Base-by-base conservation (phyloP, 805 yeast genomes). In the Sporopachydermia quercuum region DNA sequence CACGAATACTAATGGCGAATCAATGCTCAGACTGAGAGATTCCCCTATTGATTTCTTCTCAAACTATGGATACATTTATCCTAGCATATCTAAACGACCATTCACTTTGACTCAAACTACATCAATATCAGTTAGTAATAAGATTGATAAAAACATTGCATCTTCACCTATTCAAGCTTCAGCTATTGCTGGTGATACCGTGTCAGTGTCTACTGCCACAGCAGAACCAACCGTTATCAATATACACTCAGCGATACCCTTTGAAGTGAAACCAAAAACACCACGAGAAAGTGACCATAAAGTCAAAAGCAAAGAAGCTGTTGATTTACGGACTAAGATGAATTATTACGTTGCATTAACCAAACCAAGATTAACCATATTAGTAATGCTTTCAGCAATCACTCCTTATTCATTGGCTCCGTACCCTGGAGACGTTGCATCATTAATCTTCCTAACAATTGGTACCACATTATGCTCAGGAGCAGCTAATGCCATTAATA, bases 351-450 rank as follows among this genome's bases (percentile, higher is more conserved):
- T 85, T 5, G 83, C 83, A 44, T 68, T 91, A n/a, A 74, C 95
- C 3, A 91, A 91, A 57, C 98, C 98, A 13, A 70, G 85, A 42
- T 67, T 91, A 40, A 83, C 96, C 0, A 73, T 86, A 4, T 61
- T 91, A 34, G 94, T 91, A 11, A 93, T 89, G 57, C 63, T 91
- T 15, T 82, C 96, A 40, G 80, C 96, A 1, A 85, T 91, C 50
- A 85, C 96, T 45, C 80, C 96, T 0, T 91, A 89, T 55, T 96
- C 96, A 0, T 62, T 91, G 19, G 83, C 95, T 0, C 97, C 98
- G 1, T 69, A 70, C 47, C 74, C 87, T 6, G 84, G 86, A 0
- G 74, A 91, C 1, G 56, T 89, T 3, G 62, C 73, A 4, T 78
- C 83, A 45, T 67, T 91, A 38, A 50, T 82, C 19, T 75, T 76